A percentile compares a stretch with the other conserved stretches of the same genome.
phyloP scores from a whole-genome alignment of 805 yeast species.

The Ogataea thermomethanolica region DNA sequence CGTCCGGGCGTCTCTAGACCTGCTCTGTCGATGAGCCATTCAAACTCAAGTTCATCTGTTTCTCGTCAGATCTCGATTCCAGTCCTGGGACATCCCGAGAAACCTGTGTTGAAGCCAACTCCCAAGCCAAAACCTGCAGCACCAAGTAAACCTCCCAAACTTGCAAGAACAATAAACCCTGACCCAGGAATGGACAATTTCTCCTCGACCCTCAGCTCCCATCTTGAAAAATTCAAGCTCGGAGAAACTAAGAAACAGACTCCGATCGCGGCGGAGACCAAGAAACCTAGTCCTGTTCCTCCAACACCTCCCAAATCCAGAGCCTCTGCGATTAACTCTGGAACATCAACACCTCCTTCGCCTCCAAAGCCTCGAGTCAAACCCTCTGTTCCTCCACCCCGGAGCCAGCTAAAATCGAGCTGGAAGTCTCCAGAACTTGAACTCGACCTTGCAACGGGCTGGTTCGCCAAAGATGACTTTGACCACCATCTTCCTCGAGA shows the following conservation, averaged over 20 bases:
- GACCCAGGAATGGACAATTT: not conserved
- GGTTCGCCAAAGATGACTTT: slow-evolving; percentile 40
- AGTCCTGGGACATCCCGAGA: too few species aligned
- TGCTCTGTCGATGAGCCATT: slow-evolving; percentile 2
- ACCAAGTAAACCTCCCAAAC: slow-evolving; percentile 25
- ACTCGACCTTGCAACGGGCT: slow-evolving; percentile 41
- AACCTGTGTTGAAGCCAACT: not conserved
- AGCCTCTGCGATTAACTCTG: slow-evolving; percentile 16
- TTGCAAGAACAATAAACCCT: slow-evolving; percentile 9
- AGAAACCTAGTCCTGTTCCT: slow-evolving; percentile 4
- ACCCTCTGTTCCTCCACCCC: slow-evolving; percentile 16
- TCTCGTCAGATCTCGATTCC: too few species aligned
- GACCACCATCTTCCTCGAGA: slow-evolving; percentile 35
- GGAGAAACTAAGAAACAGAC: slow-evolving; percentile 4
- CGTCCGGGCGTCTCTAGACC: slow-evolving; percentile 15
- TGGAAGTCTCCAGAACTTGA: slow-evolving; percentile 38
- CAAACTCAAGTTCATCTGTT: not conserved
- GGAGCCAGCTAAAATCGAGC: slow-evolving; percentile 15
- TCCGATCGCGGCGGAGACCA: slow-evolving; percentile 10
- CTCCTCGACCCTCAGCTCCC: not conserved
- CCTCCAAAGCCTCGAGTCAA: slow-evolving; percentile 13
- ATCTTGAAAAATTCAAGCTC: slow-evolving; percentile 2
- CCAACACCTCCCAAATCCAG: slow-evolving; percentile 35
- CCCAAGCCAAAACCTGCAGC: not conserved
- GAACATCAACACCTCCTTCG: slow-evolving; percentile 13